Conservation (phyloP, 2,329 filamentous ascomycete species). For the Herpotrichia juniperi region DNA sequence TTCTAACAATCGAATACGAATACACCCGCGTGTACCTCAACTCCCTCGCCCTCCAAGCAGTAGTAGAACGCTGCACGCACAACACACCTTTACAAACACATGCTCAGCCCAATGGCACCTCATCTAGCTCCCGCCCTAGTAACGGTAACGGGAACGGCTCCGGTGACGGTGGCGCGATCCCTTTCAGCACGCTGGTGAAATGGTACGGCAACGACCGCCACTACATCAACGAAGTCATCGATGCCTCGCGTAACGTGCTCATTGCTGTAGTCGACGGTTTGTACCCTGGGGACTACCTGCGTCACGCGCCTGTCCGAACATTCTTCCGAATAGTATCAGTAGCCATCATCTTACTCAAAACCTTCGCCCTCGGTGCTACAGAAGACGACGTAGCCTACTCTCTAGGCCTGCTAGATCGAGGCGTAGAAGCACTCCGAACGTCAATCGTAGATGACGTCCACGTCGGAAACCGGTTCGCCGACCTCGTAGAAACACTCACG, state of each 20-base stretch:
- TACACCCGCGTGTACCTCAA: slow-evolving; percentile 96
- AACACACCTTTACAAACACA: slow-evolving; percentile 59
- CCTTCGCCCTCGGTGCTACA: slow-evolving; percentile 79
- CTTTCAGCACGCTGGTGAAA: slow-evolving; percentile 52
- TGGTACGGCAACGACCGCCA: slow-evolving; percentile 65
- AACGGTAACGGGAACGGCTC: no score
- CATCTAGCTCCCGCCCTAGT: slow-evolving; percentile 22
- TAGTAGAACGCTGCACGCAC: slow-evolving; percentile 88
- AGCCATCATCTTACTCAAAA: slow-evolving; percentile 84
- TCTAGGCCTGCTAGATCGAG: slow-evolving; percentile 75
- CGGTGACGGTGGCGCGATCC: slow-evolving; percentile 51
- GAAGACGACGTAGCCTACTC: slow-evolving; percentile 79
- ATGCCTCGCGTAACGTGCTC: slow-evolving; percentile 77
- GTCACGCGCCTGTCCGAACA: slow-evolving; percentile 81
- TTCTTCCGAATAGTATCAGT: slow-evolving; percentile 88
- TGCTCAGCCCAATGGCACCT: slow-evolving; percentile 35
- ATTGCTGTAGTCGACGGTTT: slow-evolving; percentile 78
- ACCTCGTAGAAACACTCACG: slow-evolving; percentile 79
- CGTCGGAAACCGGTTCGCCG: slow-evolving; percentile 81
- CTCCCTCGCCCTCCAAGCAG: slow-evolving; percentile 89
- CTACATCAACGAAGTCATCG: slow-evolving; percentile 74
- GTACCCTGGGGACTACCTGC: slow-evolving; percentile 75
- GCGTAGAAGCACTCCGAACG: slow-evolving; percentile 74
- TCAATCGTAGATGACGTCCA: slow-evolving; percentile 87
- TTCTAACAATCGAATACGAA: slow-evolving; percentile 92